Evolutionary conservation across 345 rosid species (phyloP), one percentile per base, ranked within the genome.

Genomic region (Salix viminalis): DNA sequence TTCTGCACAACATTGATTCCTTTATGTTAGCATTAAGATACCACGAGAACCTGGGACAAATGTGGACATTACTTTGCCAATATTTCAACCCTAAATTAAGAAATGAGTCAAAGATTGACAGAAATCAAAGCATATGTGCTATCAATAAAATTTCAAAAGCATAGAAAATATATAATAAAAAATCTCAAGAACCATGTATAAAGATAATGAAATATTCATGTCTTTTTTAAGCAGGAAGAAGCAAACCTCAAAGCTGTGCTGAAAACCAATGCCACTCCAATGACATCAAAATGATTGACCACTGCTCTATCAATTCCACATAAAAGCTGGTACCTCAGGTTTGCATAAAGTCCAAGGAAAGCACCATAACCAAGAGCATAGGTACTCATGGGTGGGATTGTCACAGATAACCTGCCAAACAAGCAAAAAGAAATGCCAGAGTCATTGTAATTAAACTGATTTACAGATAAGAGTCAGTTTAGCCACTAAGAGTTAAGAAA

Each of bases 281-380:
- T 93, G 83, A 92, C 99, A 82, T 96, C 99, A 81, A 96, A 96
- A 85, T 91, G 94, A 84, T 69, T 90, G 34, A 84, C 75, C 86
- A 91, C 73, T 37, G 89, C 81, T 87, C 89, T 85, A 79, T 96
- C 99, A 79, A 91, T 81, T 75, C 98, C 97, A 76, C 88, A 91
- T 71, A 92, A 75, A 41, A 96, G 85, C 84, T 96, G 98, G 81
- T 91, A 90, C 76, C 98, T 90, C 85, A 88, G 37, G 86, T 93
- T 96, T 1, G 94, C 93, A 76, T 91, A 91, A 69, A 91, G 82
- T 73, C 99, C 99, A 19, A 96, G 91, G 76, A 96, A 96, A 76
- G 98, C 94, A 74, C 97, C 98, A 72, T 91, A 91, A 69, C 92
- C 96, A 54, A 92, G 94, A 2, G 94, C 90, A 77, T 86, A 87